Base-by-base conservation (phyloP, 2,329 filamentous ascomycete genomes). In the Aureobasidium sp. region DNA sequence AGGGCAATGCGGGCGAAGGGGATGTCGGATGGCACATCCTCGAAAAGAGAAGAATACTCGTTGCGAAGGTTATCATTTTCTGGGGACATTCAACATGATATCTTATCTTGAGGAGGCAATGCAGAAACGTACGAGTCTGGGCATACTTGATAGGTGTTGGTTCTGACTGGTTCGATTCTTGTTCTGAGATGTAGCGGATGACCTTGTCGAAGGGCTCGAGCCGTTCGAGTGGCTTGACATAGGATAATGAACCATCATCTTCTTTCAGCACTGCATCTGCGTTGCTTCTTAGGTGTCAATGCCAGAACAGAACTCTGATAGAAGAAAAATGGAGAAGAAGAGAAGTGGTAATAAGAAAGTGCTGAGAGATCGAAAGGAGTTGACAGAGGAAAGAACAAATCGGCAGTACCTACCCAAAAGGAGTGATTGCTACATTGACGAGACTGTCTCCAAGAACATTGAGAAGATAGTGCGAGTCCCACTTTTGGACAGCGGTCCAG, bases 1-100 rank as follows among this genome's bases (percentile, higher is more conserved):
- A 93, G 82, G 0, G 89, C 89, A 64, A 90, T 85, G 32, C 86
- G 82, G 0, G 89, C 89, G 71, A 89, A 94, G 1, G 87, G 81
- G 51, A 93, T 85, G 12, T 37, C 23, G 2, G 73, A 73, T 12
- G 85, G 86, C 0, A 90, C 83, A 66, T 89, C 82, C 0, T 76
- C 69, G 70, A 86, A 85, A 2, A 94, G 80, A 0, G 78, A 68
- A 0, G 76, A 66, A 71, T 92, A 94, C 73, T 94, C 90, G 63
- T 85, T 79, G 2, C 86, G 84, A 23, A 94, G 80, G 69, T 93
- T 94, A 72, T 93, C 88, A 70, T 94, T 91, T 77, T 94, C 86
- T 87, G 27, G 8, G 8, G 15, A 17, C 12, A 15, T 32, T 32
- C 10, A 55, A 46, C 9, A 57, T 46, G 8, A 8, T 29, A 7